Percentiles rank a stretch among this genome's conserved stretches.
phyloP scores from a whole-genome alignment of 495 filamentous ascomycete genomes.

The Arthonia radiata region DNA sequence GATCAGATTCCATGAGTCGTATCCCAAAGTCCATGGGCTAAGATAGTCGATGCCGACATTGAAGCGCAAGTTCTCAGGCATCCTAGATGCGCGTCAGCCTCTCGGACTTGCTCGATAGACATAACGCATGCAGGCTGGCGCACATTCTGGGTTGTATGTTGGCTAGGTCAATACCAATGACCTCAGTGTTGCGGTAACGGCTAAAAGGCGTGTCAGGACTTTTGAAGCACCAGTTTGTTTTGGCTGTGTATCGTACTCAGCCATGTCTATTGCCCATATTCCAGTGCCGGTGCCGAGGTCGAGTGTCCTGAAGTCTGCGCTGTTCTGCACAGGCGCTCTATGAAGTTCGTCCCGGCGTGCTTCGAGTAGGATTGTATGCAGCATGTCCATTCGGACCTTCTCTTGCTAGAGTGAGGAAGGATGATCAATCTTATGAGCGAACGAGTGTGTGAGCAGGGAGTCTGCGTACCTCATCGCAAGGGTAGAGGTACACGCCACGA shows the following conservation, averaged over 20 bases:
- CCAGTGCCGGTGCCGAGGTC: conserved; percentile 79
- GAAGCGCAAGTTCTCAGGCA: conserved; percentile 46
- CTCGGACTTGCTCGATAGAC: no score
- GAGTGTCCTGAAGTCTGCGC: conserved; percentile 25
- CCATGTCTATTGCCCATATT: conserved; percentile 78
- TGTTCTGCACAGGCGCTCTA: conserved; percentile 25
- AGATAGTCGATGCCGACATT: conserved; percentile 51
- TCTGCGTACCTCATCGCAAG: conserved; percentile 28
- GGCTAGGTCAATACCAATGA: conserved; percentile 54
- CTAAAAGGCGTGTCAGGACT: conserved; percentile 27
- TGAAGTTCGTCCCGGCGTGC: conserved; percentile 35
- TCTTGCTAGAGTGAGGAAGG: conserved; percentile 23
- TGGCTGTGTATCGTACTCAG: conserved; percentile 33
- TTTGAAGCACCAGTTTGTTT: conserved; percentile 22
- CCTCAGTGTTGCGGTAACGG: conserved; percentile 10
- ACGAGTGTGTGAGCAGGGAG: conserved; percentile 1
- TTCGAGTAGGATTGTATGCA: conserved; percentile 47
- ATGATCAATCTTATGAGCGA: conserved; percentile 4
- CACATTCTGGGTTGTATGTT: conserved; percentile 57
- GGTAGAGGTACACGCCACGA: conserved; percentile 34
- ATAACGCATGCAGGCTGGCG: no score
- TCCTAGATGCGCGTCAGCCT: conserved; percentile 19
- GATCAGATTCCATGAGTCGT: conserved; percentile 64
- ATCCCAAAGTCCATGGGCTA: conserved; percentile 34
- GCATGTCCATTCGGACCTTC: conserved; percentile 52